phyloP scores from a whole-genome alignment of 805 yeast genomes.

The Teunomyces gatunensis region DNA sequence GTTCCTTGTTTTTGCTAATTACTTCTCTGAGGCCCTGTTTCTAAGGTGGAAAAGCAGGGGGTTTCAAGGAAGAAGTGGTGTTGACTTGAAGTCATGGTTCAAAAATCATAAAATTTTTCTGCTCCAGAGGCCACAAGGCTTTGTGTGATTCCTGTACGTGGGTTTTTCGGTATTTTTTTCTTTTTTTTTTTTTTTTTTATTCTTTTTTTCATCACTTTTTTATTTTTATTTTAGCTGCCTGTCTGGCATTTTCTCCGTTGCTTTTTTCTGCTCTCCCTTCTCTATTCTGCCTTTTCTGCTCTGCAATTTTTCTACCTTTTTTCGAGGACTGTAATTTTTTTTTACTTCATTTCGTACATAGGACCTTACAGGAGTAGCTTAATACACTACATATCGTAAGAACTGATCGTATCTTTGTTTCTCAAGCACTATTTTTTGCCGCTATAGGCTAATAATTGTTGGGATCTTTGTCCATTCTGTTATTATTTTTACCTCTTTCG shows the following conservation, averaged over 20 bases:
- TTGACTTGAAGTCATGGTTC: constrained; percentile 1
- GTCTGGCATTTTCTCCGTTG: constrained; percentile 8
- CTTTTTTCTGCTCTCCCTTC: not conserved
- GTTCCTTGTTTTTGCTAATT: not conserved
- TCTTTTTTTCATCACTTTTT: not conserved
- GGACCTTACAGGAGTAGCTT: too few relatives aligned
- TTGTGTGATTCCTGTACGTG: constrained; percentile 1
- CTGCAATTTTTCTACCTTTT: too few relatives aligned
- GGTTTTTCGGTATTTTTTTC: not conserved
- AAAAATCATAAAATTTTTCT: constrained; percentile 2
- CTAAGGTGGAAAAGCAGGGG: not conserved
- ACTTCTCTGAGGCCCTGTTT: constrained; percentile 1
- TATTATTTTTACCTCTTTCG: not conserved
- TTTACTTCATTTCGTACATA: too few relatives aligned
- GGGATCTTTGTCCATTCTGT: not conserved
- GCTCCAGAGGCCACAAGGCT: not conserved
- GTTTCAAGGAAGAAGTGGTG: constrained; percentile 1
- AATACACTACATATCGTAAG: too few relatives aligned
- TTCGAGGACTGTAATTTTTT: too few relatives aligned
- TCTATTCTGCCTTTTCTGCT: too few relatives aligned
- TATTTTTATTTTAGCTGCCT: constrained; percentile 29
- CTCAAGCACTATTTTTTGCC: too few relatives aligned
- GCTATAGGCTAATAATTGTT: not conserved
- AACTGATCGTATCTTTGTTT: too few relatives aligned
- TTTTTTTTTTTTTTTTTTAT: not conserved